Base-by-base conservation (phyloP, 441 rosid species). In the Metrosideros polymorpha region DNA sequence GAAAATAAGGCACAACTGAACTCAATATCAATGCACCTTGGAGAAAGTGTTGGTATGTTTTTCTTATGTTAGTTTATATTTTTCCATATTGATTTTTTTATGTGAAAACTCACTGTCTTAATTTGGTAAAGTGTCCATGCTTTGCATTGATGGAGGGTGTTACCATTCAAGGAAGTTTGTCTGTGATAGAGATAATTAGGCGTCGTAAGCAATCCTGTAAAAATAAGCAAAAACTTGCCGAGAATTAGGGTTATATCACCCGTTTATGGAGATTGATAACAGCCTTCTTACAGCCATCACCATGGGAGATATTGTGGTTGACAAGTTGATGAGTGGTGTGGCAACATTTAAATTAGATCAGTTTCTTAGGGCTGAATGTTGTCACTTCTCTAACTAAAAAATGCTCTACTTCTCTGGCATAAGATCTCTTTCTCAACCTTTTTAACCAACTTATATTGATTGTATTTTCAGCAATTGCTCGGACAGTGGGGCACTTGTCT, bases 11-110 rank as follows among this genome's bases (percentile, higher is more conserved):
- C 98, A 12, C 99, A 97, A 87, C 84, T 96, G 95, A 97, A 97
- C 92, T 97, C 99, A 27, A 94, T 97, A 89, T 97, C 98, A 6
- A 95, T 96, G 99, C 99, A 96, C 85, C 98, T 97, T n/a, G 98
- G 99, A 18, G 98, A 96, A 90, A 97, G 99, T 86, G 95, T 97
- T 39, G 98, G 99, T 97, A 94, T 86, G 90, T 83, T 91, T 39
- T 86, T 86, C 79, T 71, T 35, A 5, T 22, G 47, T 35, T 66
- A 30, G 76, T 84, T 82, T 50, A 30, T n/a, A 51, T 39, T 71
- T 71, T 39, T 71, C 47, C 79, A 35, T 22, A 22, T 9, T 19
- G 47, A 24, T 71, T 39, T 71, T 45, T 12, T 35, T 19, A 35
- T 12, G n/a, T 71, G 79, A 71, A 10, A 71, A 71, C 43, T 71